These are phyloP conservation scores for Clavulina sp. DNA, from an alignment of 768 basidiomycete genomes.

Conservation along the genomic window DNA sequence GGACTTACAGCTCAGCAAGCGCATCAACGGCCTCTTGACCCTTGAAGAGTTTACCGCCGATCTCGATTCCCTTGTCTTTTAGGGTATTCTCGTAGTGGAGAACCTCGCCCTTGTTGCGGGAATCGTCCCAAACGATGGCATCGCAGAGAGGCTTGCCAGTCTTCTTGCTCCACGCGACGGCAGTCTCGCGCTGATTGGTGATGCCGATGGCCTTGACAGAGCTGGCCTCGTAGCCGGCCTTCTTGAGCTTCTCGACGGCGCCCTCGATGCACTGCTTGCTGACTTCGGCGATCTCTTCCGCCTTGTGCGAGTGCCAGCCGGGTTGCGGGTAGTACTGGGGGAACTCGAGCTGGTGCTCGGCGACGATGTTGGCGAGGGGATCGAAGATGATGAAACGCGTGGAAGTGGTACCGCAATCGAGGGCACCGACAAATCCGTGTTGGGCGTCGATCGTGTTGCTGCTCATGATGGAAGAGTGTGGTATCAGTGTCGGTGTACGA, in stretches of 20 bases:
- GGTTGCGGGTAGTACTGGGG: conserved; percentile 85
- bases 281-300: conserved; percentile 58
- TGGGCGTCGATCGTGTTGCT: too few relatives aligned
- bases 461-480: too few relatives aligned
- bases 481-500: too few relatives aligned
- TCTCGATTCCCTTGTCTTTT: conserved; percentile 54
- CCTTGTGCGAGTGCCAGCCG: conserved; percentile 94
- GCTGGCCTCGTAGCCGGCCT: conserved; percentile 52
- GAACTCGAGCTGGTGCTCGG: conserved; percentile 83
- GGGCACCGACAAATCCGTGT: conserved; percentile 82
- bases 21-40: conserved; percentile 50
- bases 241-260: conserved; percentile 53
- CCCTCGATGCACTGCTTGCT: conserved; percentile 60
- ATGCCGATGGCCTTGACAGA: conserved; percentile 94
- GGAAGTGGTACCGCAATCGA: conserved; percentile 95
- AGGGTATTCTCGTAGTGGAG: conserved; percentile 63
- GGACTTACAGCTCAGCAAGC: conserved; percentile 46
- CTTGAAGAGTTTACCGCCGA: conserved; percentile 48
- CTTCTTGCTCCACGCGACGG: conserved; percentile 78
- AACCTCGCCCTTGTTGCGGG: conserved; percentile 75
- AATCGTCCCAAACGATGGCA: conserved; percentile 93
- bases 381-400: conserved; percentile 88
- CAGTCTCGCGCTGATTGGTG: conserved; percentile 95
- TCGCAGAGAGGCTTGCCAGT: conserved; percentile 80
- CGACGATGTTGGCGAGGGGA: conserved; percentile 68